These are phyloP conservation scores for Bryum argenteum DNA, from an alignment of 225 moss, liverwort and hornwort species.

Conservation along the genomic window DNA sequence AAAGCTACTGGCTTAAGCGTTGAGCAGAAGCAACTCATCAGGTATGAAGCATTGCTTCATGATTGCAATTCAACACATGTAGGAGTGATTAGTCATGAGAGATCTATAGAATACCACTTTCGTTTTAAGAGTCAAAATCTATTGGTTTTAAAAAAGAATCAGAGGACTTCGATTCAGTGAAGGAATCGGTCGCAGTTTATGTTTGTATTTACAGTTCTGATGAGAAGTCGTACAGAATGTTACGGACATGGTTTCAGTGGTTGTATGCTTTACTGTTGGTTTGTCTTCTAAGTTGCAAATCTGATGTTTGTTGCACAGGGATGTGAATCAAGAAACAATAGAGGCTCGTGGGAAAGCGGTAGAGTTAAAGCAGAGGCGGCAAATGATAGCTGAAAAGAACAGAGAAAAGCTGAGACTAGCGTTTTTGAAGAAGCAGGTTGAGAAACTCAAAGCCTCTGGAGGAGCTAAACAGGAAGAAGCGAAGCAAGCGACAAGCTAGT, in stretches of 20 bases:
- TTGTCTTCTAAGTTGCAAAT: neutral
- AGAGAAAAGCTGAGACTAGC: constrained; percentile 76
- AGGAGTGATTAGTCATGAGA: too few relatives aligned
- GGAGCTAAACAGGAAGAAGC: constrained; percentile 28
- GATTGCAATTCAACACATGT: too few relatives aligned
- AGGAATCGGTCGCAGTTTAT: too few relatives aligned
- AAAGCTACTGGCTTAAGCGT: constrained; percentile 62
- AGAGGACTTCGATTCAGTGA: too few relatives aligned
- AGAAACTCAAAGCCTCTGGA: constrained; percentile 65
- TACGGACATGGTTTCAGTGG: neutral
- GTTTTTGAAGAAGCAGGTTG: constrained; percentile 84
- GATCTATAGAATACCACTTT: too few relatives aligned
- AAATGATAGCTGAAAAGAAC: constrained; percentile 69
- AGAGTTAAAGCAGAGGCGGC: constrained; percentile 76
- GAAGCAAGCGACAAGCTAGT: constrained; percentile 24
- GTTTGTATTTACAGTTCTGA: too few relatives aligned
- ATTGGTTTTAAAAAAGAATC: too few relatives aligned
- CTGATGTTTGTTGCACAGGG: constrained; percentile 42
- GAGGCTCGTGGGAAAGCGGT: constrained; percentile 83
- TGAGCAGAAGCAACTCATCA: constrained; percentile 82
- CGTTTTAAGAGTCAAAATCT: too few relatives aligned
- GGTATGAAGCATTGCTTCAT: constrained; percentile 29
- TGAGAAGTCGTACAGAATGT: too few relatives aligned
- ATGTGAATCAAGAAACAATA: constrained; percentile 81
- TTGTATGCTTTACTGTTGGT: neutral